Conservation (phyloP, 2,329 filamentous ascomycete genomes). For the Teratosphaeria destructans region DNA sequence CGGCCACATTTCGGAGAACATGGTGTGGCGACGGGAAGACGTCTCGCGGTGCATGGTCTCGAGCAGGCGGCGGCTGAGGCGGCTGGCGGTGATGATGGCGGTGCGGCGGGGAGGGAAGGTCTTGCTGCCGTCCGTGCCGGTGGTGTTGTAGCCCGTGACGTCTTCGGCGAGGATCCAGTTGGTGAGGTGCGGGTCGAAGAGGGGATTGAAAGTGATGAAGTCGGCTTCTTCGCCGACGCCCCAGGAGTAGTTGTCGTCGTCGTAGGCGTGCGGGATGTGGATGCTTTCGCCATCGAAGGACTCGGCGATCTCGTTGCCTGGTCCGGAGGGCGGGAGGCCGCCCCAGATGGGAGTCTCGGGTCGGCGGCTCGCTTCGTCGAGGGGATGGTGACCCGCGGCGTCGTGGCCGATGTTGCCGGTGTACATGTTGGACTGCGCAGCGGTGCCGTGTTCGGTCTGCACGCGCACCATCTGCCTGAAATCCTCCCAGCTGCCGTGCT, state of each 20-base stretch:
- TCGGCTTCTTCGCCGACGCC: slow-evolving; percentile 64
- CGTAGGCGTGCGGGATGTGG: slow-evolving; percentile 46
- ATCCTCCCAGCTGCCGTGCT: slow-evolving; percentile 62
- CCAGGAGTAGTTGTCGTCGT: slow-evolving; percentile 47
- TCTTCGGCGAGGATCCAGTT: slow-evolving; percentile 65
- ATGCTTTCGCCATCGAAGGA: slow-evolving; percentile 43
- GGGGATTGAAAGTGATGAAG: slow-evolving; percentile 65
- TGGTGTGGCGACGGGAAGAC: slow-evolving; percentile 55
- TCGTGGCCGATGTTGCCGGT: slow-evolving; percentile 21
- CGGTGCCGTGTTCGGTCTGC: slow-evolving; percentile 47
- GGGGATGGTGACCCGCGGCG: slow-evolving; percentile 27
- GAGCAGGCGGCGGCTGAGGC: slow-evolving; percentile 56
- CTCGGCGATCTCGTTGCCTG: slow-evolving; percentile 38
- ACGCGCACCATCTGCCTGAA: slow-evolving; percentile 56
- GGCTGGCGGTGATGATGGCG: slow-evolving; percentile 61
- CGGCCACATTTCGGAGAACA: slow-evolving; percentile 75
- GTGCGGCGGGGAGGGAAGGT: slow-evolving; percentile 54
- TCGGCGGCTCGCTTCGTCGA: slow-evolving; percentile 30
- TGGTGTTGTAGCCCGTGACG: slow-evolving; percentile 55
- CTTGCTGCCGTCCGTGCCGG: slow-evolving; percentile 24
- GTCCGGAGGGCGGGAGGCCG: slow-evolving; percentile 29
- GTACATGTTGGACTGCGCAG: slow-evolving; percentile 35
- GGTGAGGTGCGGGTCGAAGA: slow-evolving; percentile 61
- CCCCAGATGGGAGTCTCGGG: slow-evolving; percentile 42
- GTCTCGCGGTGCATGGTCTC: slow-evolving; percentile 67